Evolutionary conservation across 352 stramenopile genomes (phyloP), one percentile per base, ranked within the genome.

Genomic region (Phytophthora citricola): DNA sequence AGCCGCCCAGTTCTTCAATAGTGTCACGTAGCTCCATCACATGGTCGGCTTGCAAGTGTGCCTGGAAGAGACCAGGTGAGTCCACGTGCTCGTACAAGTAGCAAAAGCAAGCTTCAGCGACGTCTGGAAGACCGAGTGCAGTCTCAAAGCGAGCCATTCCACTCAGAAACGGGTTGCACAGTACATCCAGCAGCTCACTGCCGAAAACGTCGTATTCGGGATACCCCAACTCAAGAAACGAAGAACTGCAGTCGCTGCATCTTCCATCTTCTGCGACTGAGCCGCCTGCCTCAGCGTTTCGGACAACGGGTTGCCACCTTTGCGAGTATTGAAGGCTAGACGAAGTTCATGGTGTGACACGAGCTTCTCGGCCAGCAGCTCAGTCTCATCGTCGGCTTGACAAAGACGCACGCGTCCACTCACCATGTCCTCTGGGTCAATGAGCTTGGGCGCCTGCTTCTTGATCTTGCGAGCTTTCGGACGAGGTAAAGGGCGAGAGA

Each of bases 191-290:
- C 36, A 95, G 66, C 45, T 89, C 77, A 5, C 75, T 89, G 38
- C 85, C 87, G 56, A 93, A 92, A 10, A 95, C 85, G 44, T 95
- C 82, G 66, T 95, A 95, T 57, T 93, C 85, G 0, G 87, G 87
- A 59, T 93, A 92, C 5, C 87, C 85, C n/a, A 95, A 70, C 58
- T 95, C 38, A 95, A 62, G 75, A 95, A 92, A 2, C 82, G 85
- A 43, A 95, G 75, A 34, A 95, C 85, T 5, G 83, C 83, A 52
- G 76, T 82, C 0, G 76, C 81, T 0, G 87, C 85, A 45, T 93
- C 87, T 55, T 93, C 85, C 44, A 95, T 65, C 15, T 79, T 81
- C 55, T 92, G 81, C 7, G 79, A 81, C 9, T 83, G 74, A 31
- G 78, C 71, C 0, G 84, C 84, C 46, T 88, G 71, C 50, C 74